Evolutionary conservation across 345 rosid species (phyloP).

Genomic region (Ceriops decandra): DNA sequence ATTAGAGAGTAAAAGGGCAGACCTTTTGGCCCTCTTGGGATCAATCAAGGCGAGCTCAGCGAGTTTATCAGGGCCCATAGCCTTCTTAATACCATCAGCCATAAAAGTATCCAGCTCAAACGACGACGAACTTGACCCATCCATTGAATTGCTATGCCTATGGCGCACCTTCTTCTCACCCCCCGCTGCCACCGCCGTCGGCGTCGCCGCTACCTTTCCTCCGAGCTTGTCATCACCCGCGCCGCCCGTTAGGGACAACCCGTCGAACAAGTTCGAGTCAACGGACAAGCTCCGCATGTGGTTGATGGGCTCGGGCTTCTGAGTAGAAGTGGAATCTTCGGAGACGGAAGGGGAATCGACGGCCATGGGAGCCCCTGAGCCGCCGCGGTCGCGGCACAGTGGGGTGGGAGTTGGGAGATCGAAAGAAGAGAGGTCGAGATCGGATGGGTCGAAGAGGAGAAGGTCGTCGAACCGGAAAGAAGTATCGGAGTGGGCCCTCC

Average conservation of each 20-base stretch:
- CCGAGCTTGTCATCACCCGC: background rate
- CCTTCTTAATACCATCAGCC: constrained; percentile 64
- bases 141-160: constrained; percentile 81
- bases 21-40: constrained; percentile 98
- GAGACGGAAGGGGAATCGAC: constrained; percentile 47
- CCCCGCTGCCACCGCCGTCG: constrained; percentile 17
- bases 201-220: constrained; percentile 31
- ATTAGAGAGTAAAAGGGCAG: background rate
- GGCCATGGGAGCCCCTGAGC: constrained; percentile 30
- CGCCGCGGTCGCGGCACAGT: background rate
- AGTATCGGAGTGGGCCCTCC: constrained; percentile 89
- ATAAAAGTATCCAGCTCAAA: constrained; percentile 56
- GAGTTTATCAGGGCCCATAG: constrained; percentile 74
- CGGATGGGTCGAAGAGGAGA: constrained; percentile 78
- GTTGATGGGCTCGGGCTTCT: constrained; percentile 37
- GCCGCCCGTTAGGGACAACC: constrained; percentile 14
- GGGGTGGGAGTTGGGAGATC: constrained; percentile 50
- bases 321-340: constrained; percentile 48
- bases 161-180: constrained; percentile 53
- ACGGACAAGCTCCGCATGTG: constrained; percentile 88
- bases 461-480: constrained; percentile 86
- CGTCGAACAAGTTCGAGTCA: constrained; percentile 86
- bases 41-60: constrained; percentile 89
- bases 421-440: constrained; percentile 71
- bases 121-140: constrained; percentile 52